These are phyloP conservation scores for Calendula officinalis DNA, from an alignment of 129 eudicot genomes.

Conservation along the genomic window DNA sequence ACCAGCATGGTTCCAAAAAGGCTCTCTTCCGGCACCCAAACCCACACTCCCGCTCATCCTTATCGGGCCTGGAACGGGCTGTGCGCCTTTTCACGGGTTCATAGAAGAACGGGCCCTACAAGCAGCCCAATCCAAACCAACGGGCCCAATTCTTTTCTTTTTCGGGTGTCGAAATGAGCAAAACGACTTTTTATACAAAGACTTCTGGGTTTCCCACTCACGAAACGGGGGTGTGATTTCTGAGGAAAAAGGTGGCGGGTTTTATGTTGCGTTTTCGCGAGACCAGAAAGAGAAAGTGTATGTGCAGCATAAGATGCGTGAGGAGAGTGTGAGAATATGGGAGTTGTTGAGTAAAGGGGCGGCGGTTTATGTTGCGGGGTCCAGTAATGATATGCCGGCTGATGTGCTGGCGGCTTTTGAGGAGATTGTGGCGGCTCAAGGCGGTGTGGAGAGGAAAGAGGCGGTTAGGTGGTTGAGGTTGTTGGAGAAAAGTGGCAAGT, in stretches of 20 bases:
- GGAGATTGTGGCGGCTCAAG: constrained; percentile 64
- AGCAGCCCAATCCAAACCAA: constrained; percentile 36
- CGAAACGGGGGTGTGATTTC: constrained; percentile 71
- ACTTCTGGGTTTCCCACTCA: constrained; percentile 65
- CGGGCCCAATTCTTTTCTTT: constrained; percentile 81
- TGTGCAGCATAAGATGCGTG: constrained; percentile 88
- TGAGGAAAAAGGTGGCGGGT: constrained; percentile 83
- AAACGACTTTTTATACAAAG: constrained; percentile 72
- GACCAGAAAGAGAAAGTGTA: constrained; percentile 84
- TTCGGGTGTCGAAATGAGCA: constrained; percentile 80
- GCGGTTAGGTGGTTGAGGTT: constrained; percentile 77
- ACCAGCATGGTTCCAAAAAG: constrained; percentile 90
- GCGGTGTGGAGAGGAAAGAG: constrained; percentile 64
- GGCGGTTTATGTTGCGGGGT: constrained; percentile 84
- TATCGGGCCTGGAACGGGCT: constrained; percentile 94
- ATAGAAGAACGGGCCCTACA: constrained; percentile 73
- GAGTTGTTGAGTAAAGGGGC: constrained; percentile 68
- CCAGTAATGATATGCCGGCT: constrained; percentile 79
- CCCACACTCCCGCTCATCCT: constrained; percentile 92
- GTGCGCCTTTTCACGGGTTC: constrained; percentile 97
- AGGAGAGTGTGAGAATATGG: constrained; percentile 61
- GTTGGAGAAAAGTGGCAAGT: constrained; percentile 90
- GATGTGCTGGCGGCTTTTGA: constrained; percentile 78
- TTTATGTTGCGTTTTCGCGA: constrained; percentile 83
- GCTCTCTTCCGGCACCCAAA: constrained; percentile 78